Evolutionary conservation across 495 filamentous ascomycete genomes (phyloP).

Genomic region (Hypoxylon cercidicola): DNA sequence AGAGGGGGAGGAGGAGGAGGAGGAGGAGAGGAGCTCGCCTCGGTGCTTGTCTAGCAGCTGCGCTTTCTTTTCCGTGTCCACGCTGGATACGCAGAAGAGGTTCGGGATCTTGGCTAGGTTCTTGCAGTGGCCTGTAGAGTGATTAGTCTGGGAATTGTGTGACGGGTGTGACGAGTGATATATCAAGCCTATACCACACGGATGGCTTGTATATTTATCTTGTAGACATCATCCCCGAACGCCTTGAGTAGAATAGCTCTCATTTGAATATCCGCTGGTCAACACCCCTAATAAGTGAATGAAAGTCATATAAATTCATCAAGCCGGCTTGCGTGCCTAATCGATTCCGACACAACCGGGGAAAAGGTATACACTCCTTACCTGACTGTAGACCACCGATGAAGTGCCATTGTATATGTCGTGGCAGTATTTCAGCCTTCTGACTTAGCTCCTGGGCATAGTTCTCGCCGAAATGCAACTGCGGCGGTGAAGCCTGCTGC

Average conservation of each 20-base stretch:
- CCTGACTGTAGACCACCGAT: constrained; percentile 86
- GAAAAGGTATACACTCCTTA: constrained; percentile 37
- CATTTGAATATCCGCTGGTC: too few relatives aligned
- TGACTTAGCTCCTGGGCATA: constrained; percentile 92
- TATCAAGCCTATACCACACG: too few relatives aligned
- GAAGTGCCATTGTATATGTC: constrained; percentile 91
- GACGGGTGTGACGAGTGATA: neutral
- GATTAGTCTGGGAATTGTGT: constrained; percentile 12
- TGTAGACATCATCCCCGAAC: too few relatives aligned
- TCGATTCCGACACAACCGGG: too few relatives aligned
- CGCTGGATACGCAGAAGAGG: constrained; percentile 91
- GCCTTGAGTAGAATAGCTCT: too few relatives aligned
- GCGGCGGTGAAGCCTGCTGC: constrained; percentile 67
- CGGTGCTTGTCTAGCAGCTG: constrained; percentile 81
- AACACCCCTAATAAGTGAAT: too few relatives aligned
- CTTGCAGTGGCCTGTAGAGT: constrained; percentile 81
- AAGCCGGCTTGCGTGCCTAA: too few relatives aligned
- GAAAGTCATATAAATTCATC: too few relatives aligned
- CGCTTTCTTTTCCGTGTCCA: constrained; percentile 89
- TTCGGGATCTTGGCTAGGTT: constrained; percentile 85
- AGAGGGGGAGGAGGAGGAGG: constrained; percentile 23
- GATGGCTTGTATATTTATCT: too few relatives aligned
- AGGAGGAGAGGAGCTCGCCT: constrained; percentile 58
- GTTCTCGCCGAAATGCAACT: constrained; percentile 95
- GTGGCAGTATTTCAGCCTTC: constrained; percentile 82